Conservation (phyloP, 2,329 filamentous ascomycete species). For the Didymella keratinophila region DNA sequence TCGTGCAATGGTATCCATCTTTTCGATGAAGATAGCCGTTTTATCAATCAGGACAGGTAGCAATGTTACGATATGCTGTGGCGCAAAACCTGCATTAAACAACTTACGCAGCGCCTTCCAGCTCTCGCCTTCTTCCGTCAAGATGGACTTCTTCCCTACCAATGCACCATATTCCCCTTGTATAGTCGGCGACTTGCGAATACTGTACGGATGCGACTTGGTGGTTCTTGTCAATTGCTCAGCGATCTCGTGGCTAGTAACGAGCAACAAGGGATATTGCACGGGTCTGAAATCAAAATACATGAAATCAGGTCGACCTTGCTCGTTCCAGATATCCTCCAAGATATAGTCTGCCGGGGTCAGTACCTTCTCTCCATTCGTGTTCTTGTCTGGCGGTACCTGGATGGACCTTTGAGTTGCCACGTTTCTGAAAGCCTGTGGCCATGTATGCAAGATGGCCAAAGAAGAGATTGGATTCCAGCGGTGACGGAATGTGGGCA, state of each 20-base stretch:
- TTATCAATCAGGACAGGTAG: conserved; percentile 49
- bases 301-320: conserved; percentile 39
- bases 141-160: conserved; percentile 41
- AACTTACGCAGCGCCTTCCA: conserved; percentile 49
- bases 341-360: conserved; percentile 44
- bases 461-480: conserved; percentile 35
- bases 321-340: conserved; percentile 36
- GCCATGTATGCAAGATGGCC: conserved; percentile 41
- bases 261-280: conserved; percentile 32
- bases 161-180: conserved; percentile 25
- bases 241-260: conserved; percentile 45
- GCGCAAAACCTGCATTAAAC: conserved; percentile 51
- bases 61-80: conserved; percentile 47
- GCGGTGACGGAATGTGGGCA: conserved; percentile 31
- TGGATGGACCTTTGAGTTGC: conserved; percentile 37
- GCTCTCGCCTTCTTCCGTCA: conserved; percentile 33
- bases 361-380: background rate
- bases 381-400: conserved; percentile 24
- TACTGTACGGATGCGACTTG: conserved; percentile 42
- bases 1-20: conserved; percentile 38
- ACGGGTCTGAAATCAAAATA: conserved; percentile 46
- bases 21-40: conserved; percentile 42
- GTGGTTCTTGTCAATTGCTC: conserved; percentile 45
- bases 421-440: conserved; percentile 35
- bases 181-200: conserved; percentile 48